Evolutionary conservation across 2,329 filamentous ascomycete species (phyloP), one percentile per base, ranked within the genome.

Genomic region (Pseudogymnoascus sp.): DNA sequence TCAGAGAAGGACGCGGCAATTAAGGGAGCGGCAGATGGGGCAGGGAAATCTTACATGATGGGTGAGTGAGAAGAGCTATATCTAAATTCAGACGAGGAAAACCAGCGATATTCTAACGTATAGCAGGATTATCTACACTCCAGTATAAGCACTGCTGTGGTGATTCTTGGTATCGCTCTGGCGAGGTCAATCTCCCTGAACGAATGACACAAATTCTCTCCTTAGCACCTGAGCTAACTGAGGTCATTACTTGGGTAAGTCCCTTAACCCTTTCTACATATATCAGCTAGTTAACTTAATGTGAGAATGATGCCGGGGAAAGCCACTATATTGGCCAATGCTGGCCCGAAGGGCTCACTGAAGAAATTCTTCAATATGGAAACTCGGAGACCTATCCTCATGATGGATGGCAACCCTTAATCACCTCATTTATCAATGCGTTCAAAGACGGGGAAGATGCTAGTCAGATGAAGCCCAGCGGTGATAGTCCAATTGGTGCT

Each of bases 261-360:
- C 13, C 10, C 9, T 42, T 11, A 11, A 42, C 2, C 3, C 21
- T 23, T 23, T 23, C 11, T 46, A 15, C 70, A 74, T 9, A 74
- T 74, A 59, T 69, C 29, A 70, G 76, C 61, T 65, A 75, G 13
- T 70, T 75, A 40, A 75, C 74, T 13, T 76, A 72, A 63, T 42
- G 5, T 23, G 11, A 68, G 72, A 75, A 76, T 62, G 73, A 75
- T 61, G 74, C 71, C 1, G 71, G 72, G 15, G 74, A 76, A 62
- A 72, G 70, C 63, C 75, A 77, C 65, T 76, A 77, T 66, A 71
- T 76, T 40, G 74, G 74, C 29, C 69, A 70, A 15, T 68, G 71
- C 35, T 74, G 72, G 70, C 63, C 69, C 6, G 74, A 76, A 62
- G 29, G 65, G 2, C 69, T 66, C 38, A 35, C 60, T 31, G 60